Conservation (phyloP, 2,329 filamentous ascomycete species). For the Neonectria sp. region DNA sequence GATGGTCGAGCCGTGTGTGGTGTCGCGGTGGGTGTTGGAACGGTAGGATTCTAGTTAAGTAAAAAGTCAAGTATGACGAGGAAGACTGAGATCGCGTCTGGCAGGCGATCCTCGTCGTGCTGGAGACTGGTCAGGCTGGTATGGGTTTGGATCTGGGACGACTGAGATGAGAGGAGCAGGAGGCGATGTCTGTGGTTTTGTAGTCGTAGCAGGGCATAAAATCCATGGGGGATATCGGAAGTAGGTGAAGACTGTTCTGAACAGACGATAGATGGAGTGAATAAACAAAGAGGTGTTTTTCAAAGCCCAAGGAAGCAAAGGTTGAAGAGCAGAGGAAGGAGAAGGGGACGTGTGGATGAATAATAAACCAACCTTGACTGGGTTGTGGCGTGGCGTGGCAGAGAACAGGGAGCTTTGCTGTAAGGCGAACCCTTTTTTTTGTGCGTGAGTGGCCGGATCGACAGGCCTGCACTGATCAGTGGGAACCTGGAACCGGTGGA, state of each 20-base stretch:
- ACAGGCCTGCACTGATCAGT: slow-evolving; percentile 1
- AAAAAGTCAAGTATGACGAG: slow-evolving; percentile 36
- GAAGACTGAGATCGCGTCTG: slow-evolving; percentile 38
- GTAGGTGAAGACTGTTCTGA: slow-evolving; percentile 3
- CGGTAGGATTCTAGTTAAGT: background rate
- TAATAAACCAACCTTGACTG: slow-evolving; percentile 30
- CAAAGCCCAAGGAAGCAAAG: background rate
- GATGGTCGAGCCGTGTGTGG: background rate
- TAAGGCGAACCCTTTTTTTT: slow-evolving; percentile 16
- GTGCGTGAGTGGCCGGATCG: slow-evolving; percentile 2
- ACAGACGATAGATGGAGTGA: slow-evolving; percentile 8
- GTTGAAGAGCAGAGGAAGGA: slow-evolving; percentile 4
- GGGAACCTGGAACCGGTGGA: background rate
- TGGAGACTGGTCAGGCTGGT: slow-evolving; percentile 39
- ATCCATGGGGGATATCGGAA: slow-evolving; percentile 44
- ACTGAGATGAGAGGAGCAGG: slow-evolving; percentile 40
- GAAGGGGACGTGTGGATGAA: slow-evolving; percentile 24
- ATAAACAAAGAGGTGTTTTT: slow-evolving; percentile 31
- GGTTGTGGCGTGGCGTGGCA: slow-evolving; percentile 29
- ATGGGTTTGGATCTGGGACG: slow-evolving; percentile 40
- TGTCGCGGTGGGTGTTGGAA: background rate
- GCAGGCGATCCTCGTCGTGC: slow-evolving; percentile 46
- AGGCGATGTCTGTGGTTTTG: slow-evolving; percentile 36
- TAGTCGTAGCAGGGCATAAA: slow-evolving; percentile 44
- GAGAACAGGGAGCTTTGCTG: slow-evolving; percentile 17